Conservation (phyloP, 2,329 filamentous ascomycete genomes). For the Aspergillus felis region DNA sequence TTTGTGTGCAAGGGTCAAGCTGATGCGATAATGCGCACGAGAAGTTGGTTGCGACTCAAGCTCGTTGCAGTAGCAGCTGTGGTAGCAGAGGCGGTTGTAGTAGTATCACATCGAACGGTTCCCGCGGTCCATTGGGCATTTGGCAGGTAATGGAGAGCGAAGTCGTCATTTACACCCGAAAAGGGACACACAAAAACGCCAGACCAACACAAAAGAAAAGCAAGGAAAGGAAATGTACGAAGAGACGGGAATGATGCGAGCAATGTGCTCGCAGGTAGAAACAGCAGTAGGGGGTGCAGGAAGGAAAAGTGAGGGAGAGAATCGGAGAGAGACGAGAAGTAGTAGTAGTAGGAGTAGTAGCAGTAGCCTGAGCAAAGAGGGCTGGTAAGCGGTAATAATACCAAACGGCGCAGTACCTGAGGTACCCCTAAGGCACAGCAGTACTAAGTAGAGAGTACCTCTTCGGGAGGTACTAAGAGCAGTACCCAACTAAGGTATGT, state of each 20-base stretch:
- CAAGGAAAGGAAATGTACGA: slow-evolving; percentile 10
- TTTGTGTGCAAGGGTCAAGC: slow-evolving; percentile 10
- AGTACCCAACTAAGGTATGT: too few relatives aligned
- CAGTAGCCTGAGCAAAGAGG: background rate
- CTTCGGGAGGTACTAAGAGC: too few relatives aligned
- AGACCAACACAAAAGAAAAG: slow-evolving; percentile 26
- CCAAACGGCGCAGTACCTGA: background rate
- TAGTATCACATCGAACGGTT: slow-evolving; percentile 17
- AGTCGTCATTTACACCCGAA: background rate
- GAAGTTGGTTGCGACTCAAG: slow-evolving; percentile 5
- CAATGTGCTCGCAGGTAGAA: slow-evolving; percentile 16
- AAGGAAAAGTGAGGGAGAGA: slow-evolving; percentile 4
- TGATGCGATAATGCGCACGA: slow-evolving; percentile 15
- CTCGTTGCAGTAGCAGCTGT: background rate
- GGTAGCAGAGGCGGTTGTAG: background rate
- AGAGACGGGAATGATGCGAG: slow-evolving; percentile 18
- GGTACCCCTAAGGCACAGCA: background rate
- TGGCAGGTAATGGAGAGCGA: slow-evolving; percentile 9
- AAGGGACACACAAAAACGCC: slow-evolving; percentile 23
- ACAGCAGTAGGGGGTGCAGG: slow-evolving; percentile 6
- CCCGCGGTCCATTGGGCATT: slow-evolving; percentile 14
- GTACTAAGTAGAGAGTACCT: background rate
- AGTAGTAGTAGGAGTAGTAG: too few relatives aligned
- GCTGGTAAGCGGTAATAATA: background rate
- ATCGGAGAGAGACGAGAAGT: background rate